These are phyloP conservation scores for Cyberlindnera petersonii DNA, from an alignment of 805 yeast genomes.

Conservation along the genomic window DNA sequence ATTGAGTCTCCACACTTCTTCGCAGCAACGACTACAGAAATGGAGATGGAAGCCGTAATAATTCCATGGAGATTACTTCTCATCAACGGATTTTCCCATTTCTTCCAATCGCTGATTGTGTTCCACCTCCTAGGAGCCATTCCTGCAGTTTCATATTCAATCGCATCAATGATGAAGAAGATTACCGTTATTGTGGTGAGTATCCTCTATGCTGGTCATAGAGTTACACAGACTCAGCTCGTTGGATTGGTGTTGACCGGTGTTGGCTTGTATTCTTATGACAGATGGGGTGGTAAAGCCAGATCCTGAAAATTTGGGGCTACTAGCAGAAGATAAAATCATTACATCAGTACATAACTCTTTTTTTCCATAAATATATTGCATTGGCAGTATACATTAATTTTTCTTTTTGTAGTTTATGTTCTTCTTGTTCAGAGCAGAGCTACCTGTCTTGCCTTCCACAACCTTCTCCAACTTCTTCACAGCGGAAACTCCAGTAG, in stretches of 20 bases:
- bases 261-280: slow-evolving; percentile 58
- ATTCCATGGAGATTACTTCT: slow-evolving; percentile 49
- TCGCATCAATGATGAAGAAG: slow-evolving; percentile 84
- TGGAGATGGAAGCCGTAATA: slow-evolving; percentile 26
- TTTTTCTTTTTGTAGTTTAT: background rate
- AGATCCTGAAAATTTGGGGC: background rate
- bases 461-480: slow-evolving; percentile 3
- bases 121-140: slow-evolving; percentile 76
- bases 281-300: slow-evolving; percentile 45
- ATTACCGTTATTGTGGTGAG: slow-evolving; percentile 80
- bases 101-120: slow-evolving; percentile 74
- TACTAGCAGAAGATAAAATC: no score
- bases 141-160: slow-evolving; percentile 80
- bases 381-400: background rate
- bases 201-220: slow-evolving; percentile 56
- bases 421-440: slow-evolving; percentile 1
- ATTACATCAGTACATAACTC: background rate
- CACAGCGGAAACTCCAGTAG: background rate
- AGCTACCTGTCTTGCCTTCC: background rate
- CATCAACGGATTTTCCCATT: slow-evolving; percentile 73
- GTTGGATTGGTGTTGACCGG: slow-evolving; percentile 50
- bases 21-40: slow-evolving; percentile 12
- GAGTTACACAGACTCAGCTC: slow-evolving; percentile 41
- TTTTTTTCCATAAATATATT: background rate
- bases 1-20: slow-evolving; percentile 48